These are phyloP conservation scores for Tetradesmus lagerheimii DNA, from an alignment of 139 green algal genomes.

Conservation along the genomic window DNA sequence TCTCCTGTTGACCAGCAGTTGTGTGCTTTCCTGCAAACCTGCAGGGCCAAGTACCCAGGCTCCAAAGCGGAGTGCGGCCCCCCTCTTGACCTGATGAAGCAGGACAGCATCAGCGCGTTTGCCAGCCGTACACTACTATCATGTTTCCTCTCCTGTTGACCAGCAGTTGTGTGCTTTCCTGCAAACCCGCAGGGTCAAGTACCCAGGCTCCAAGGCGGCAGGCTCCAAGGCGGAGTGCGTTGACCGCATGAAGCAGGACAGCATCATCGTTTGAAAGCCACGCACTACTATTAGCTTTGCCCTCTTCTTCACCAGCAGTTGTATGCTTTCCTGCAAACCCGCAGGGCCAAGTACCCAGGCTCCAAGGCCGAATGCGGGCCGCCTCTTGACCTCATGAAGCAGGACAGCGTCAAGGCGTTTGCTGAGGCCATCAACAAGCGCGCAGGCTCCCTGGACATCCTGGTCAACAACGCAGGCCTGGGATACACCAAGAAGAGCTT, in stretches of 20 bases:
- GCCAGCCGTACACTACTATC: conserved; percentile 10
- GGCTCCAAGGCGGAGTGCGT: too few relatives aligned
- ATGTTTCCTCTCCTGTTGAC: not conserved
- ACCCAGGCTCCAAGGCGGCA: conserved; percentile 52
- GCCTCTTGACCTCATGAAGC: conserved; percentile 61
- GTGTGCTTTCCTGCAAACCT: not conserved
- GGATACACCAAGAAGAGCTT: conserved; percentile 51
- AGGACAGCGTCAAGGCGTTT: conserved; percentile 67
- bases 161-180: not conserved
- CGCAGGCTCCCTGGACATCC: conserved; percentile 47
- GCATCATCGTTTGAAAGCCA: not conserved
- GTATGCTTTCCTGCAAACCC: not conserved
- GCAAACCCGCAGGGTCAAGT: conserved; percentile 30
- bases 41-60: conserved; percentile 44
- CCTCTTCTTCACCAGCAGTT: not conserved
- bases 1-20: not conserved
- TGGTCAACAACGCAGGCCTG: conserved; percentile 58
- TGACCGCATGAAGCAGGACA: not conserved
- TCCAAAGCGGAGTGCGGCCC: conserved; percentile 60
- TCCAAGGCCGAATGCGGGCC: conserved; percentile 60
- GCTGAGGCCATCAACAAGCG: conserved; percentile 50
- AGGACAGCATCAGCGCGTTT: conserved; percentile 67
- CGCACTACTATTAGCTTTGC: not conserved
- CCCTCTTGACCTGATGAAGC: conserved; percentile 61
- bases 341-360: conserved; percentile 44